These are phyloP conservation scores for Begonia masoniana DNA, from an alignment of 306 rosid genomes.

Conservation along the genomic window DNA sequence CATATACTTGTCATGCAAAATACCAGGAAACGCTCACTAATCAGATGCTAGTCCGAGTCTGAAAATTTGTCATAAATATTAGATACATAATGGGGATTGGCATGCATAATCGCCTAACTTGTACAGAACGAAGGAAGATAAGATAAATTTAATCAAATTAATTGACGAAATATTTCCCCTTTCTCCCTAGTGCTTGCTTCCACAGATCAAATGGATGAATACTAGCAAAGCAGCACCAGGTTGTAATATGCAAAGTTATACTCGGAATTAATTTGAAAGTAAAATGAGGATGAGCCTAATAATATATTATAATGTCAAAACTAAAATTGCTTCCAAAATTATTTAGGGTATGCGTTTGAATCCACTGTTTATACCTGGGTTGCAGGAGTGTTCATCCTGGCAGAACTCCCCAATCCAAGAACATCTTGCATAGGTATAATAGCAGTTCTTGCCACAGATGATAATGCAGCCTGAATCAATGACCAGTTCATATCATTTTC, in stretches of 20 bases:
- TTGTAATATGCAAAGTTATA: not conserved
- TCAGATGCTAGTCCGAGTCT: not conserved
- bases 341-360: not conserved
- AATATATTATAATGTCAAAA: too few relatives aligned
- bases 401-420: slow-evolving; percentile 66
- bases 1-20: too few relatives aligned
- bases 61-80: not conserved
- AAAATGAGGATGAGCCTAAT: too few relatives aligned
- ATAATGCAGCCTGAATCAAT: slow-evolving; percentile 40
- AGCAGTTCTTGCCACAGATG: slow-evolving; percentile 79
- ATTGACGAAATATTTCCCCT: not conserved
- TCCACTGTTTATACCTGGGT: slow-evolving; percentile 49
- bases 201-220: not conserved
- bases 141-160: not conserved
- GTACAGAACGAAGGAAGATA: too few relatives aligned
- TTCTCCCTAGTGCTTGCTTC: not conserved
- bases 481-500: slow-evolving; percentile 66
- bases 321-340: too few relatives aligned
- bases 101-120: too few relatives aligned
- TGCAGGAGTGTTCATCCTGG: slow-evolving; percentile 96
- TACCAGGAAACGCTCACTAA: not conserved
- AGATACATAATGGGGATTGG: not conserved
- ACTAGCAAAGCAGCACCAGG: not conserved
- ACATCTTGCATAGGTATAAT: slow-evolving; percentile 85
- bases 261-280: too few relatives aligned